Conservation (phyloP, 2,329 filamentous ascomycete species). For the Chaetomiaceae sp. region DNA sequence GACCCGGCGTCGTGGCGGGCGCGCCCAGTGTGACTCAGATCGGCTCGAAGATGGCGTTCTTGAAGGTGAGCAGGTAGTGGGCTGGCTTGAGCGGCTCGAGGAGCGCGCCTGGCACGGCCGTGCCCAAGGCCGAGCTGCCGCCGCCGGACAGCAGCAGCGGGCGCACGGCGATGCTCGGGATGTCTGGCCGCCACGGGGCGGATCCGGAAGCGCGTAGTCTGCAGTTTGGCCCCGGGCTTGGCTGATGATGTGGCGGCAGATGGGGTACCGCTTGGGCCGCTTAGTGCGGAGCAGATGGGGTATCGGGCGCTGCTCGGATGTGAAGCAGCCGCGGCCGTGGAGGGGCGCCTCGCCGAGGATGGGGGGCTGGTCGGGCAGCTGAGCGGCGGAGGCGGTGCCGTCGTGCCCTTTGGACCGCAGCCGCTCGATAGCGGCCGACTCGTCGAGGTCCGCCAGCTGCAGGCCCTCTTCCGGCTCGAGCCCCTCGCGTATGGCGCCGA, state of each 20-base stretch:
- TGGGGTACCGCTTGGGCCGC: conserved; percentile 85
- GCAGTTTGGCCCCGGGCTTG: conserved; percentile 89
- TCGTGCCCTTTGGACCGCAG: conserved; percentile 58
- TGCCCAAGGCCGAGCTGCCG: conserved; percentile 19
- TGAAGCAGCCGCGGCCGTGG: conserved; percentile 50
- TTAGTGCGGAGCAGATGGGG: conserved; percentile 83
- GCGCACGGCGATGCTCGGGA: conserved; percentile 72
- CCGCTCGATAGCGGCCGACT: conserved; percentile 54
- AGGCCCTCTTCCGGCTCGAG: conserved; percentile 65
- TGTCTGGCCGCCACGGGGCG: conserved; percentile 81
- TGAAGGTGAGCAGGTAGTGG: conserved; percentile 84
- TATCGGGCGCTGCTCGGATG: conserved; percentile 70
- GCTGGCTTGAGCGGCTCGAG: conserved; percentile 52
- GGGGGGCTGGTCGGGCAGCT: conserved; percentile 40
- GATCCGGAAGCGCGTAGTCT: conserved; percentile 86
- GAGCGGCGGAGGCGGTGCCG: conserved; percentile 47
- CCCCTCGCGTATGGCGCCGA: conserved; percentile 75
- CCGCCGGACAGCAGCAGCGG: conserved; percentile 41
- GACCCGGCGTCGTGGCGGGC: conserved; percentile 69
- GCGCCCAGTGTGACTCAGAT: conserved; percentile 85
- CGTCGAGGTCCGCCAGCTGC: conserved; percentile 54
- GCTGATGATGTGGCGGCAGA: conserved; percentile 89
- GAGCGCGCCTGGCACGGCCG: conserved; percentile 22
- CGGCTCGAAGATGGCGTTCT: conserved; percentile 88
- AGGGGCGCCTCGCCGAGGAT: conserved; percentile 38